These are phyloP conservation scores for Eucalyptus lansdowneana DNA, from an alignment of 345 rosid genomes.

Conservation along the genomic window DNA sequence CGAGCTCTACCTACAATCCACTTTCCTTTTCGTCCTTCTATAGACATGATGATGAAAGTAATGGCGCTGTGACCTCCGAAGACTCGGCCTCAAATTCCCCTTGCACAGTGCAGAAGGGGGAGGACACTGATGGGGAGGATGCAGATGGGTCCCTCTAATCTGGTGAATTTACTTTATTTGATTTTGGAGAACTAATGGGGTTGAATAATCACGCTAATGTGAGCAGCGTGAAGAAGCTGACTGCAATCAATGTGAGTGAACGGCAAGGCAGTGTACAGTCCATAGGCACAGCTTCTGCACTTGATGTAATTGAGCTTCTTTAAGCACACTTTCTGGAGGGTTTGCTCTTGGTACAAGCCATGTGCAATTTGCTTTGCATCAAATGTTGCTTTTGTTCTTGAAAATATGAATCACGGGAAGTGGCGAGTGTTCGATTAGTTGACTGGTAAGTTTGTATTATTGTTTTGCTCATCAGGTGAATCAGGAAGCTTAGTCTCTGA, in stretches of 20 bases:
- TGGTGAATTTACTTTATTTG: slow-evolving; percentile 37
- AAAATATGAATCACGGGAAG: not conserved
- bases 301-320: not conserved
- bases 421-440: not conserved
- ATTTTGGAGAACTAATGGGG: slow-evolving; percentile 4
- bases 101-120: slow-evolving; percentile 7
- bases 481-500: not conserved
- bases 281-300: not conserved
- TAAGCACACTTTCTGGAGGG: not conserved
- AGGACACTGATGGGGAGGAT: slow-evolving; percentile 38
- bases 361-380: not conserved
- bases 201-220: not conserved
- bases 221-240: not conserved
- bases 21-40: slow-evolving; percentile 53
- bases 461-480: not conserved
- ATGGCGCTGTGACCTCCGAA: slow-evolving; percentile 57
- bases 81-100: slow-evolving; percentile 53
- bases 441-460: not conserved
- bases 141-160: not conserved
- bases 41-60: slow-evolving; percentile 41
- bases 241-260: not conserved
- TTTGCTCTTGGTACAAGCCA: not conserved
- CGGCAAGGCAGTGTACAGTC: not conserved
- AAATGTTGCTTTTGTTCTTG: not conserved
- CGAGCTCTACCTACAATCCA: slow-evolving; percentile 86